Evolutionary conservation across 805 yeast genomes (phyloP).

Genomic region (Diddensiella transvaalensis): DNA sequence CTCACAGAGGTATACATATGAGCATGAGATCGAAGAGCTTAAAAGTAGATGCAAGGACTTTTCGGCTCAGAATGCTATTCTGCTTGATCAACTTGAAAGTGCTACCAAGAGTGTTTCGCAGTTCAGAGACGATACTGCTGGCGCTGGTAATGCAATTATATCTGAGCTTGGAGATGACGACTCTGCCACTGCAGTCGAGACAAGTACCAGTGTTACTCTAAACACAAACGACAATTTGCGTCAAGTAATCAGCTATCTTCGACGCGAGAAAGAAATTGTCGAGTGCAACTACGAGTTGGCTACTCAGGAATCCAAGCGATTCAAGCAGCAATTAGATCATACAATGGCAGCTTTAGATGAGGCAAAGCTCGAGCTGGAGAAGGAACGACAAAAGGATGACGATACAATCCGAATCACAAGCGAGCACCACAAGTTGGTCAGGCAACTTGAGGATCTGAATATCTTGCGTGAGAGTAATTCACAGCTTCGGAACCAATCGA

Average conservation of each 20-base stretch:
- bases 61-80: constrained; percentile 61
- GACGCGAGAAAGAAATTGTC: constrained; percentile 71
- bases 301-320: constrained; percentile 50
- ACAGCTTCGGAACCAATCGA: constrained; percentile 54
- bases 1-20: constrained; percentile 40
- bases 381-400: constrained; percentile 31
- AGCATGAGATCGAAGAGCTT: constrained; percentile 46
- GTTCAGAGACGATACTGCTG: constrained; percentile 2
- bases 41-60: constrained; percentile 51
- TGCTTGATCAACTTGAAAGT: constrained; percentile 64
- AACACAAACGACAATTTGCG: constrained; percentile 33
- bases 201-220: constrained; percentile 8
- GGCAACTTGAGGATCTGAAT: constrained; percentile 58
- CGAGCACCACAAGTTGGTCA: constrained; percentile 45
- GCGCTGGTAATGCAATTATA: not conserved
- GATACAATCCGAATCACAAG: constrained; percentile 22
- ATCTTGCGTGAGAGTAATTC: constrained; percentile 65
- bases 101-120: constrained; percentile 22
- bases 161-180: constrained; percentile 1
- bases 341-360: constrained; percentile 49
- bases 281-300: constrained; percentile 54
- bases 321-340: constrained; percentile 49
- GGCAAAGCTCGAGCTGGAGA: constrained; percentile 45
- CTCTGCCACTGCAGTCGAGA: not conserved
- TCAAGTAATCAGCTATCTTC: constrained; percentile 58